Evolutionary conservation across 176 grass and related monocot genomes (phyloP).

Genomic region (Themeda triandra): DNA sequence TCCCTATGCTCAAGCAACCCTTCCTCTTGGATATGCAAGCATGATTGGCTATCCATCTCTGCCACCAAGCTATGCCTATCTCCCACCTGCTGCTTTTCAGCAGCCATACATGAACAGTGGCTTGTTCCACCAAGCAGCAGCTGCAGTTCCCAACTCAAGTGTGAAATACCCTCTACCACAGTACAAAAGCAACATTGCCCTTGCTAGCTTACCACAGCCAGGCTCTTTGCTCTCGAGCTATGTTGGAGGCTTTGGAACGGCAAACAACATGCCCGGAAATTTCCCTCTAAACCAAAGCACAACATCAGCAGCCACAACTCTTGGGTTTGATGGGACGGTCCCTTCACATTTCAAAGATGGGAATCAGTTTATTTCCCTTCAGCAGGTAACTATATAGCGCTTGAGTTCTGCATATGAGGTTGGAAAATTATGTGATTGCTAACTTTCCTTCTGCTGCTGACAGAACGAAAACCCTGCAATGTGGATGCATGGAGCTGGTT

Average conservation of each 20-base stretch:
- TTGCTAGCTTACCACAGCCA: slow-evolving; percentile 59
- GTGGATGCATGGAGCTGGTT: slow-evolving; percentile 73
- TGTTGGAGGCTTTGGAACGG: slow-evolving; percentile 52
- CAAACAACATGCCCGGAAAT: slow-evolving; percentile 56
- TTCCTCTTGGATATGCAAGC: slow-evolving; percentile 63
- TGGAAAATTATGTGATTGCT: background rate
- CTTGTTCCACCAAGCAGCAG: slow-evolving; percentile 61
- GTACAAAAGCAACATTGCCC: slow-evolving; percentile 65
- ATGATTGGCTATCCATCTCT: slow-evolving; percentile 81
- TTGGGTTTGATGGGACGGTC: slow-evolving; percentile 57
- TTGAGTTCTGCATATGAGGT: background rate
- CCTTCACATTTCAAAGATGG: slow-evolving; percentile 68
- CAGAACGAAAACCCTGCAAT: slow-evolving; percentile 66
- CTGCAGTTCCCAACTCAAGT: slow-evolving; percentile 45
- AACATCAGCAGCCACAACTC: slow-evolving; percentile 41
- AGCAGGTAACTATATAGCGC: slow-evolving; percentile 48
- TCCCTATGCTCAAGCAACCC: slow-evolving; percentile 65
- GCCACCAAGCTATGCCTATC: slow-evolving; percentile 64
- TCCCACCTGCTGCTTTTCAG: slow-evolving; percentile 61
- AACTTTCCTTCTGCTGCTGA: background rate
- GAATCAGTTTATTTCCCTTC: slow-evolving; percentile 57
- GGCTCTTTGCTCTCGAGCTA: slow-evolving; percentile 47
- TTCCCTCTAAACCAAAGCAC: slow-evolving; percentile 62
- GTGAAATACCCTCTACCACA: slow-evolving; percentile 71
- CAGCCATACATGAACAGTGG: slow-evolving; percentile 55